Evolutionary conservation across 257 asterid species (phyloP).

Genomic region (Nicotiana paniculata): DNA sequence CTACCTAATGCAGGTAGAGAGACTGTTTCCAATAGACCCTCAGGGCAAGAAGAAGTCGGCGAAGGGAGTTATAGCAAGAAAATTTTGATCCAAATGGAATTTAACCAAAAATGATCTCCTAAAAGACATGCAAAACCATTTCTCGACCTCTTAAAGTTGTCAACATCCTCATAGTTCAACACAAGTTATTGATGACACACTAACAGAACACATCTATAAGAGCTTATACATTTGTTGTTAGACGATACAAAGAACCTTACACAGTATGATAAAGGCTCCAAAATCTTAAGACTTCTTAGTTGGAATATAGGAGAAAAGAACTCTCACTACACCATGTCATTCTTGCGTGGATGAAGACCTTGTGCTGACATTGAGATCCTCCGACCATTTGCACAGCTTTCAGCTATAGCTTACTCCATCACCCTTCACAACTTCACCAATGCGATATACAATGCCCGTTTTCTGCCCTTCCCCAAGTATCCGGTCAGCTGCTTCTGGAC

Average conservation of each 20-base stretch:
- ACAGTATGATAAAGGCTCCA: not conserved
- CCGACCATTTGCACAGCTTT: not conserved
- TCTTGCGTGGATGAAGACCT: not conserved
- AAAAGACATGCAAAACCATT: not conserved
- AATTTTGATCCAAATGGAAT: not conserved
- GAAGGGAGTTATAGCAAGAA: not conserved
- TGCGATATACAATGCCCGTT: conserved; percentile 23
- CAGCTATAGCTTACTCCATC: conserved; percentile 57
- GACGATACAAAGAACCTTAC: not conserved
- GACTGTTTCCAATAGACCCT: too few species aligned
- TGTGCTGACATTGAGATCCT: not conserved
- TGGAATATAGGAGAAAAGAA: not conserved
- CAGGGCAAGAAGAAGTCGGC: not conserved
- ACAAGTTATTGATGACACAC: not conserved
- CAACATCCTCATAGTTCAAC: not conserved
- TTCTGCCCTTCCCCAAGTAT: conserved; percentile 36
- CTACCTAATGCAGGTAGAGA: too few species aligned
- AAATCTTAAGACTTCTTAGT: not conserved
- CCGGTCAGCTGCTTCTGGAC: conserved; percentile 53
- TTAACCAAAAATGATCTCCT: not conserved
- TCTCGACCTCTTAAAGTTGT: not conserved
- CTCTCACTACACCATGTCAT: not conserved
- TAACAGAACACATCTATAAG: not conserved
- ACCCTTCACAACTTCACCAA: conserved; percentile 63
- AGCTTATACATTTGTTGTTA: not conserved